Conservation (phyloP, 2,329 filamentous ascomycete genomes). For the Dactylella cylindrospora region DNA sequence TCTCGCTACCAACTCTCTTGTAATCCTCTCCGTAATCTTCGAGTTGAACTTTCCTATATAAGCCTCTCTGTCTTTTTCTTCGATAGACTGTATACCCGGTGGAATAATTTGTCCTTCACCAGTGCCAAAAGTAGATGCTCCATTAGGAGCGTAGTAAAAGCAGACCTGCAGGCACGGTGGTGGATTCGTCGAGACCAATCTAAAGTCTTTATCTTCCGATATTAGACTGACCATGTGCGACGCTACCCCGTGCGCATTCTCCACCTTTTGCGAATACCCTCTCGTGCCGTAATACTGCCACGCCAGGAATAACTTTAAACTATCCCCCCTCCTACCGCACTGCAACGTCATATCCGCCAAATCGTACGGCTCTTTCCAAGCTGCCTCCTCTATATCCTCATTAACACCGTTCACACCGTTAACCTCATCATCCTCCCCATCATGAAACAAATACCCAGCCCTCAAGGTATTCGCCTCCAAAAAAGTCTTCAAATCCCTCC, state of each 20-base stretch:
- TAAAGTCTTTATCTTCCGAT: constrained; percentile 61
- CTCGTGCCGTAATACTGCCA: constrained; percentile 85
- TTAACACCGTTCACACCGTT: constrained; percentile 48
- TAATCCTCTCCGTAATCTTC: constrained; percentile 60
- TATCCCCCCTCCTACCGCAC: constrained; percentile 83
- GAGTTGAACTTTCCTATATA: constrained; percentile 23
- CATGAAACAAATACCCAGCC: constrained; percentile 83
- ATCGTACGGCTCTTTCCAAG: constrained; percentile 69
- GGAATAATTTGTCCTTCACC: constrained; percentile 44
- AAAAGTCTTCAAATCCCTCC: constrained; percentile 73
- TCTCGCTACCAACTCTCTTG: constrained; percentile 58
- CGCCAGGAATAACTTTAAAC: constrained; percentile 79
- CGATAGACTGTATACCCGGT: constrained; percentile 8
- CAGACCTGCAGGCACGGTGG: constrained; percentile 86
- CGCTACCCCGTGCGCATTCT: constrained; percentile 72
- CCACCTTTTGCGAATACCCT: constrained; percentile 68
- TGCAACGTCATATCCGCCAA: constrained; percentile 90
- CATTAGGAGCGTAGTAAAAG: constrained; percentile 76
- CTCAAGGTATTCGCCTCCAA: constrained; percentile 81
- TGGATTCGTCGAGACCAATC: constrained; percentile 72
- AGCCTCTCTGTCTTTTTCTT: constrained; percentile 3
- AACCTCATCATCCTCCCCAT: constrained; percentile 54
- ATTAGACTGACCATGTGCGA: constrained; percentile 67
- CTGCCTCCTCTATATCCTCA: constrained; percentile 27
- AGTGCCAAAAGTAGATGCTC: constrained; percentile 53